Percentiles rank a stretch among this genome's conserved stretches.
phyloP scores from a whole-genome alignment of 1,139 yeast species.

The Blastobotrys serpentis region DNA sequence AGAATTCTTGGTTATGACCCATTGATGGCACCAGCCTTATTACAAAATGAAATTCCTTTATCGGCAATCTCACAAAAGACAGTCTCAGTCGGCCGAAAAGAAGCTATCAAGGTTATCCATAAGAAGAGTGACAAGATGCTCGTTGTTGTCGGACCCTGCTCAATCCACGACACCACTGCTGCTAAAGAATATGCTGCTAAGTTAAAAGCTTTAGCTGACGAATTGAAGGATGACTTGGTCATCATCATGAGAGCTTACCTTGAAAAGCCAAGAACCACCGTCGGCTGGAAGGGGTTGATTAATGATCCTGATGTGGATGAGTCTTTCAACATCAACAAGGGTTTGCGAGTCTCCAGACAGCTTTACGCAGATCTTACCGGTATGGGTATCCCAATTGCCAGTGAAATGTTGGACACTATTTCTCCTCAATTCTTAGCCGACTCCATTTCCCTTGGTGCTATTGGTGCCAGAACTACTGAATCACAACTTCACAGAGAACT shows the following conservation, averaged over 20 bases:
- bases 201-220: slow-evolving; percentile 63
- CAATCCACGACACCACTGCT: slow-evolving; percentile 86
- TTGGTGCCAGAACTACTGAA: slow-evolving; percentile 98
- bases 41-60: slow-evolving; percentile 77
- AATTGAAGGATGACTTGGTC: slow-evolving; percentile 70
- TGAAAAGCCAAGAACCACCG: slow-evolving; percentile 98
- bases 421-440: slow-evolving; percentile 97
- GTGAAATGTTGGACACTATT: slow-evolving; percentile 97
- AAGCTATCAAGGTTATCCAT: slow-evolving; percentile 66
- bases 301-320: slow-evolving; percentile 95
- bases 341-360: slow-evolving; percentile 81
- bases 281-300: slow-evolving; percentile 98
- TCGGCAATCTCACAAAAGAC: slow-evolving; percentile 58
- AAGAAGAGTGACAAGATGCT: slow-evolving; percentile 78
- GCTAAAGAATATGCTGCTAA: slow-evolving; percentile 85
- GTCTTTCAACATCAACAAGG: slow-evolving; percentile 92
- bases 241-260: slow-evolving; percentile 95
- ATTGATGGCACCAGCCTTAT: slow-evolving; percentile 79
- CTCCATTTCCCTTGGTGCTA: slow-evolving; percentile 90
- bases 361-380: slow-evolving; percentile 81
- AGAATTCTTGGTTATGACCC: slow-evolving; percentile 91
- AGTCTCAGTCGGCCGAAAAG: slow-evolving; percentile 75
- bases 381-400: slow-evolving; percentile 78
- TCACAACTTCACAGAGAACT: slow-evolving; percentile 96
- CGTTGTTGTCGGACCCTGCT: slow-evolving; percentile 91